phyloP scores from a whole-genome alignment of 148 eudicot species.

The Rhododendron henanense region DNA sequence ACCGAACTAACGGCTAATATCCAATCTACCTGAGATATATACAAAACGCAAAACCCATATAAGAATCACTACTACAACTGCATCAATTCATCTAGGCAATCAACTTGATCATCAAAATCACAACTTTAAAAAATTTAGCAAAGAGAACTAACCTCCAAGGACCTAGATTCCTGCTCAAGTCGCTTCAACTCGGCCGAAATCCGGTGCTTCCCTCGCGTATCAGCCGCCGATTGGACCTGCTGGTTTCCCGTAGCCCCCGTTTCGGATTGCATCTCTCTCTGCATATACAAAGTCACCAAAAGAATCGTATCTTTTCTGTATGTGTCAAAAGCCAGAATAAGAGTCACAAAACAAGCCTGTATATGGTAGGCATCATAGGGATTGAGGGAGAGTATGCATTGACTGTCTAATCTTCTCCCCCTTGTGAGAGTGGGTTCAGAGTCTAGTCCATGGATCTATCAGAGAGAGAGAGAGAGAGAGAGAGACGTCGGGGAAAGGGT shows the following conservation, averaged over 20 bases:
- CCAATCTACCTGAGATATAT: not conserved
- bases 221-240: constrained; percentile 36
- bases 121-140: not conserved
- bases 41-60: not conserved
- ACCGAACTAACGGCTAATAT: not conserved
- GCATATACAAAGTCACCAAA: not conserved
- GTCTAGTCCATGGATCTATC: constrained; percentile 1
- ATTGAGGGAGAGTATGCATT: not conserved
- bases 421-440: not conserved
- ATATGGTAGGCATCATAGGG: not conserved
- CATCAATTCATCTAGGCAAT: not conserved
- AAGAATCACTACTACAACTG: too few relatives aligned
- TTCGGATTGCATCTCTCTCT: constrained; percentile 30
- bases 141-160: not conserved
- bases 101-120: not conserved
- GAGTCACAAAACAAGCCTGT: not conserved
- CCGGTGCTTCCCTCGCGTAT: constrained; percentile 77
- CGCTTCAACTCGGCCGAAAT: constrained; percentile 76
- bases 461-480: not conserved
- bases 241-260: constrained; percentile 27
- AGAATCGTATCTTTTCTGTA: not conserved
- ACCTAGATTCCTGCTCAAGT: constrained; percentile 55
- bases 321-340: not conserved
- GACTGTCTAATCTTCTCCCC: not conserved
- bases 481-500: not conserved